Base-by-base conservation (phyloP, 2,329 filamentous ascomycete genomes). In the Fusarium clavum region DNA sequence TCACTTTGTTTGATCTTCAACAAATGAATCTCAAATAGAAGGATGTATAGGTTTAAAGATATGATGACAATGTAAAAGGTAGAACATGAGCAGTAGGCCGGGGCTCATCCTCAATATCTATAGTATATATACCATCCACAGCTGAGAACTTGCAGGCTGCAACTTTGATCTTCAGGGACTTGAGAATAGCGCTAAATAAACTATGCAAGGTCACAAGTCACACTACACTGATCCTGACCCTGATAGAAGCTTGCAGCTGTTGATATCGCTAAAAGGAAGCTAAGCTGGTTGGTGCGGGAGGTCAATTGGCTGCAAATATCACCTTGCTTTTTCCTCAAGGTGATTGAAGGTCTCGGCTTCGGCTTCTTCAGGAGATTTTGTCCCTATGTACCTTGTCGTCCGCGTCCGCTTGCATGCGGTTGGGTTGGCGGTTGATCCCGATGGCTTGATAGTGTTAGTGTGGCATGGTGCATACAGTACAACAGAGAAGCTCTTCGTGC, bases 221-320 rank as follows among this genome's bases (percentile, higher is more conserved):
- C 52, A 46, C 32, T 67, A 49, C 40, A 41, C 34, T 20, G 8
- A 45, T 44, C 48, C 43, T 59, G 62, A 52, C 41, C 45, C 44
- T 63, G 51, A 52, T 41, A 20, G 49, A 34, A 45, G 27, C 41
- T 18, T 57, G 58, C 51, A 63, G 51, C 34, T 53, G 24, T 54
- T 65, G 60, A 41, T 69, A 32, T 49, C 58, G n/a, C 47, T 57
- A 47, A 51, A 69, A 53, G 56, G 56, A 38, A 54, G 47, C 63
- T 41, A 55, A 68, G 66, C 58, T 72, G 59, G 70, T 68, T 72
- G 59, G 67, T 51, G 65, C 58, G 61, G 47, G 57, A 67, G 25
- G 45, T 44, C 62, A 59, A 72, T 70, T 61, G 62, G 41, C 54
- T 59, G 41, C 48, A 56, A 53, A 45, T 44, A 52, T 41, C 24